Evolutionary conservation across 106 monocot species (phyloP).

Genomic region (Posidonia australis): DNA sequence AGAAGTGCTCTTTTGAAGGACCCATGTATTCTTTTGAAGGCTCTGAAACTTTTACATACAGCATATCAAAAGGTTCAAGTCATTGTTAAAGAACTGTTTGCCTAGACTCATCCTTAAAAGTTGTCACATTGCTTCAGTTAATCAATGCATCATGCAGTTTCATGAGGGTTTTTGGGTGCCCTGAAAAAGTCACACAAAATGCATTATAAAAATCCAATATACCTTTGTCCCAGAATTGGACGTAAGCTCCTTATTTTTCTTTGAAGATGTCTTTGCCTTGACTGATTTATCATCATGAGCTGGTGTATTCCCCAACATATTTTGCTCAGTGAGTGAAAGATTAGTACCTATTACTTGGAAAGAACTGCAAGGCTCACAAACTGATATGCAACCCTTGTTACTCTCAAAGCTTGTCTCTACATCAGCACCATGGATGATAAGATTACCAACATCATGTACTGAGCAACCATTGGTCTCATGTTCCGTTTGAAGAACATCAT

Average conservation of each 20-base stretch:
- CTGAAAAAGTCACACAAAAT: background rate
- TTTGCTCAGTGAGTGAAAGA: conserved; percentile 3
- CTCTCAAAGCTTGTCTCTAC: background rate
- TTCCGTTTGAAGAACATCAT: conserved; percentile 9
- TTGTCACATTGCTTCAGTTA: background rate
- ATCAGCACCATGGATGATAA: background rate
- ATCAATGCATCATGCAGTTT: background rate
- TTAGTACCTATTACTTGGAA: background rate
- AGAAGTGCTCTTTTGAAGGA: too few species aligned
- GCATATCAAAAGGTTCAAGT: background rate
- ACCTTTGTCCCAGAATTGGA: conserved; percentile 1
- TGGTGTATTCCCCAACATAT: too few species aligned
- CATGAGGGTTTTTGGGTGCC: background rate
- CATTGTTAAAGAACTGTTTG: background rate
- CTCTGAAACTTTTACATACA: background rate
- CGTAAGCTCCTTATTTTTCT: background rate
- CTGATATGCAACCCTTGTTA: background rate
- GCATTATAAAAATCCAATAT: background rate
- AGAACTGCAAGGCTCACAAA: background rate
- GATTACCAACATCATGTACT: background rate
- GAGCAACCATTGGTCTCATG: background rate
- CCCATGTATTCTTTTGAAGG: too few species aligned
- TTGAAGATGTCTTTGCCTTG: background rate
- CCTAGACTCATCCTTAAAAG: background rate
- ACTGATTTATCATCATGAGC: conserved; percentile 1